These are phyloP conservation scores for Termitomyces sp. DNA, from an alignment of 768 basidiomycete genomes.

Conservation along the genomic window DNA sequence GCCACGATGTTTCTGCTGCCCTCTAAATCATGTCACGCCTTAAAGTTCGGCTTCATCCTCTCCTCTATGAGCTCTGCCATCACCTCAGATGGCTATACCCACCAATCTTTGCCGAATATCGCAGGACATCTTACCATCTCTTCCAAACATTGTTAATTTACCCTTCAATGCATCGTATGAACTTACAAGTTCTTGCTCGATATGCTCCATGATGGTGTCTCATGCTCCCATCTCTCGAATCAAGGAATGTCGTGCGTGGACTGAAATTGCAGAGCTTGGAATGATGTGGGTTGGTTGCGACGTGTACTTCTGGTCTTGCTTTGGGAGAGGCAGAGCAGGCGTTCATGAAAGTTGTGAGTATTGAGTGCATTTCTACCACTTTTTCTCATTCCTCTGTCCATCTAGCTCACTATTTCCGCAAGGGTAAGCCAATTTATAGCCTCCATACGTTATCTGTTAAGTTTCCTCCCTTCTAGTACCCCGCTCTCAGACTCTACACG, in stretches of 20 bases:
- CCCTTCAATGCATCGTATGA: conserved; percentile 58
- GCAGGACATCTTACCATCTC: conserved; percentile 49
- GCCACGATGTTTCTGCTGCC: conserved; percentile 10
- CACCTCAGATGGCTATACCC: not conserved
- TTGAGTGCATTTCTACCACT: not conserved
- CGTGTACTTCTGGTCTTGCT: conserved; percentile 48
- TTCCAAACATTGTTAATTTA: conserved; percentile 59
- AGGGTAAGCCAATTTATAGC: conserved; percentile 38
- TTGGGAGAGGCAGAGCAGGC: conserved; percentile 61
- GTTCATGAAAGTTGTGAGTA: conserved; percentile 65
- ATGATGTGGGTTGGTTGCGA: conserved; percentile 39
- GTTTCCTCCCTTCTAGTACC: conserved; percentile 41
- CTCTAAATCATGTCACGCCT: not conserved
- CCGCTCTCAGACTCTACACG: conserved; percentile 58
- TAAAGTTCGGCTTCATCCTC: not conserved
- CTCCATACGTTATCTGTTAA: not conserved
- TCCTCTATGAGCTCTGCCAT: not conserved
- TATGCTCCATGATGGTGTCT: conserved; percentile 57
- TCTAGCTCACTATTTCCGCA: conserved; percentile 51
- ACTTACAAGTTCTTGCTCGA: conserved; percentile 50
- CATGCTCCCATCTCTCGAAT: conserved; percentile 44
- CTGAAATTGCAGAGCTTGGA: conserved; percentile 65
- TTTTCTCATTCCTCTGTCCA: not conserved
- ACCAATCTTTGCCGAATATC: conserved; percentile 23
- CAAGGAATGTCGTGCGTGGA: conserved; percentile 71